Conservation (phyloP, 768 basidiomycete species). For the Ramaria sp. region DNA sequence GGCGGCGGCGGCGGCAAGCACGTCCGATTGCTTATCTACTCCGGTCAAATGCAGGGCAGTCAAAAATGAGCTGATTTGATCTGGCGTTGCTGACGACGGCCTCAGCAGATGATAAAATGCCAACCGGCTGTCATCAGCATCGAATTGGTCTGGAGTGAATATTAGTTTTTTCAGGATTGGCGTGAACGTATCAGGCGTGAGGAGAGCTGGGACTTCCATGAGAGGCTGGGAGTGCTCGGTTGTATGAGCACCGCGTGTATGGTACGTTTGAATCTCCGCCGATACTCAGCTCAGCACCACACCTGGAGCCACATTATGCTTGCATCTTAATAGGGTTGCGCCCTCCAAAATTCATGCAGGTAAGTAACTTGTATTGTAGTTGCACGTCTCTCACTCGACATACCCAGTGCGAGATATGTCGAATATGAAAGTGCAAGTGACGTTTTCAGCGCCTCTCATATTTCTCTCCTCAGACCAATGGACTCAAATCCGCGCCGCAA, state of each 20-base stretch:
- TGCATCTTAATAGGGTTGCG: background rate
- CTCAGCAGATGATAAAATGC: conserved; percentile 65
- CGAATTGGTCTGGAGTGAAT: conserved; percentile 25
- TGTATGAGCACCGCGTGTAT: too few relatives aligned
- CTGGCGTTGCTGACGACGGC: conserved; percentile 49
- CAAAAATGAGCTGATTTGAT: conserved; percentile 85
- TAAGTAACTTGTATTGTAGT: background rate
- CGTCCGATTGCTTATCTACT: conserved; percentile 64
- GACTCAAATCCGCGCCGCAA: conserved; percentile 53
- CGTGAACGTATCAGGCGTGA: conserved; percentile 71
- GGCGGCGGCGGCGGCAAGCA: conserved; percentile 68
- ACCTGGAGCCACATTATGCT: background rate
- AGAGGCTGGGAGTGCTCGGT: too few relatives aligned
- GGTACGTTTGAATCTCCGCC: background rate
- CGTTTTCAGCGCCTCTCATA: conserved; percentile 52
- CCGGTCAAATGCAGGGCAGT: conserved; percentile 75
- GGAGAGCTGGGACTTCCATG: background rate
- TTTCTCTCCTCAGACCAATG: conserved; percentile 65
- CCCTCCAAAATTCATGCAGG: background rate
- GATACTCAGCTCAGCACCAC: background rate
- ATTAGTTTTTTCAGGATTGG: conserved; percentile 36
- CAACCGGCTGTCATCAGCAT: conserved; percentile 49
- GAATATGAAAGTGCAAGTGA: conserved; percentile 37
- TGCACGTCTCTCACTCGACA: too few relatives aligned
- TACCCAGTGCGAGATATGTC: background rate